phyloP scores from a whole-genome alignment of 805 yeast genomes.

The Ogataea pignaliae region DNA sequence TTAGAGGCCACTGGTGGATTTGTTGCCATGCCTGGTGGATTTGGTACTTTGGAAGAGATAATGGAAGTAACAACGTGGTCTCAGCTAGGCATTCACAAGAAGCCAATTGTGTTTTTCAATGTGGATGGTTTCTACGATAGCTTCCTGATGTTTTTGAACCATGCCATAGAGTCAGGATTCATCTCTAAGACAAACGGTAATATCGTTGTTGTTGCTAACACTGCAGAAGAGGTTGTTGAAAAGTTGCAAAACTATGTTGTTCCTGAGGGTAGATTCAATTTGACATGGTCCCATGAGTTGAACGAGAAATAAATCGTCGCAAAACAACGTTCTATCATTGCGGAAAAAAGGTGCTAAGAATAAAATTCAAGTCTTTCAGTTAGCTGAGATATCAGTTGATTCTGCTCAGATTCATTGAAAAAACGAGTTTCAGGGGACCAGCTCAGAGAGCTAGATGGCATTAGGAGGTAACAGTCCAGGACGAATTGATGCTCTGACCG shows the following conservation, averaged over 20 bases:
- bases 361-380: no score
- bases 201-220: conserved; percentile 62
- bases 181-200: conserved; percentile 61
- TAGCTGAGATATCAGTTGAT: no score
- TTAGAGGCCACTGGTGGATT: conserved; percentile 75
- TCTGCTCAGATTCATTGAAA: no score
- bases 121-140: conserved; percentile 77
- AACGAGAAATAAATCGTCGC: not conserved
- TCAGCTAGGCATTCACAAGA: conserved; percentile 79
- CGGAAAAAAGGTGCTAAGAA: no score
- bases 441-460: no score
- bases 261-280: conserved; percentile 71
- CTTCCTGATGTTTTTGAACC: conserved; percentile 55
- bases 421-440: no score
- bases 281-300: conserved; percentile 51
- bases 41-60: conserved; percentile 84
- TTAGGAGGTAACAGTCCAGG: no score
- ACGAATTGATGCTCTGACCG: no score
- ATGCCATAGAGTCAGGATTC: conserved; percentile 60
- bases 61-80: conserved; percentile 91
- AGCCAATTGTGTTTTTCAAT: conserved; percentile 77
- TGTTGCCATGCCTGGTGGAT: conserved; percentile 89
- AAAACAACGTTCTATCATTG: no score
- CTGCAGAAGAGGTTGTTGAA: conserved; percentile 64
- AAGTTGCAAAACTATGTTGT: conserved; percentile 54